Base-by-base conservation (phyloP, 768 basidiomycete species). In the Suillus americanus region DNA sequence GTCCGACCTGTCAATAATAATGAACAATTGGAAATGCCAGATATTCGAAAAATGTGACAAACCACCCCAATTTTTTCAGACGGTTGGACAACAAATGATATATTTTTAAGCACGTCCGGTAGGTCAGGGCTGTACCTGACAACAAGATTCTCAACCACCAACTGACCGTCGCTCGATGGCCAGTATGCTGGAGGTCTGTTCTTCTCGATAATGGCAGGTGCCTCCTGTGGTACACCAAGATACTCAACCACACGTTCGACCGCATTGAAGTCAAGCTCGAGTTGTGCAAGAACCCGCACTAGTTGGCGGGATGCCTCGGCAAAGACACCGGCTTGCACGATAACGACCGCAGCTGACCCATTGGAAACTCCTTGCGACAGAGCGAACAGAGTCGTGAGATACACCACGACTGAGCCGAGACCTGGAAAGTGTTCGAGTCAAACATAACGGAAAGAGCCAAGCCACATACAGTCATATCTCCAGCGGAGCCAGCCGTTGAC, bases 161-260 rank as follows among this genome's bases (percentile, higher is more conserved):
- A 73, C 40, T 83, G 79, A 35, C 89, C 88, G 45, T 79, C 79
- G 55, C 77, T 85, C 2, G 85, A 86, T 4, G 89, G 89, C 89
- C 89, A 91, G 66, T 86, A 86, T 2, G 89, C 89, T 1, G 89
- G 89, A n/a, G 89, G 87, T 56, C 86, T 80, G 60, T 70, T 79
- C 43, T 81, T 79, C 33, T 84, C 78, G 60, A 87, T 80, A 51
- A 86, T 75, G 0, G 87, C 83, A 48, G 88, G 86, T 0, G 89
- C 87, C 74, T 92, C 90, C 72, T 89, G 87, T 2, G 85, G 82
- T 9, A 89, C 81, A 41, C 84, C 83, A 23, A 90, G 78, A 70
- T 91, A 91, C 73, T 90, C 89, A 18, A 85, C 82, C 28, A 91
- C 86, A 64, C 90, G 85, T 69, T 92, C 90, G 2, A 91, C 85